Conservation (phyloP, 148 eudicot genomes). For the Oxyria digyna region DNA sequence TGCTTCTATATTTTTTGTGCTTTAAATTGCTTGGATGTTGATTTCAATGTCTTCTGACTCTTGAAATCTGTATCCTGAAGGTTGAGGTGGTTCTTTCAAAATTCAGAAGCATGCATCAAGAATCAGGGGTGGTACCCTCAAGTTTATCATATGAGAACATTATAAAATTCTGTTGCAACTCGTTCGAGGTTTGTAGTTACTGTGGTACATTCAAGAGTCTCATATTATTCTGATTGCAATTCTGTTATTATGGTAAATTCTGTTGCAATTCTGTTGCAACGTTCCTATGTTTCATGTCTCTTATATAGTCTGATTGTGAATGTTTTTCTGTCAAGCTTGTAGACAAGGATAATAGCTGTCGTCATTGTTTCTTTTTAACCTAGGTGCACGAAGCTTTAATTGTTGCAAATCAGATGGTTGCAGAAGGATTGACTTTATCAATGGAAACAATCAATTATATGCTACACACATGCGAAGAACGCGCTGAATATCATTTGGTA, state of each 20-base stretch:
- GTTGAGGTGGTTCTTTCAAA: conserved; percentile 45
- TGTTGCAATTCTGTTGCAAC: too few relatives aligned
- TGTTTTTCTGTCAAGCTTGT: neutral
- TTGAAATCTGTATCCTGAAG: conserved; percentile 27
- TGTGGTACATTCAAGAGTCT: neutral
- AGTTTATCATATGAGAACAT: conserved; percentile 60
- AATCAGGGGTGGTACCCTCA: conserved; percentile 50
- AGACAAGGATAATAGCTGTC: neutral
- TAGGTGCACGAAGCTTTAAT: conserved; percentile 74
- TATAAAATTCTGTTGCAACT: conserved; percentile 42
- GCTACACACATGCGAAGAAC: conserved; percentile 53
- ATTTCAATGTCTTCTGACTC: conserved; percentile 9
- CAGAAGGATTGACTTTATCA: conserved; percentile 42
- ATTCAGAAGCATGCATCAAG: conserved; percentile 47
- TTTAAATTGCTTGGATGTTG: neutral
- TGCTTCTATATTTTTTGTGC: neutral
- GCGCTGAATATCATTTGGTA: conserved; percentile 74
- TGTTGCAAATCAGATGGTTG: conserved; percentile 50
- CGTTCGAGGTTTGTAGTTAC: conserved; percentile 35
- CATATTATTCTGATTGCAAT: too few relatives aligned
- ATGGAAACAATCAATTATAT: conserved; percentile 39
- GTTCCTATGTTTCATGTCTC: too few relatives aligned
- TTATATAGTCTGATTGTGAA: neutral
- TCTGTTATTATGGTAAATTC: too few relatives aligned
- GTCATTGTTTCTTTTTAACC: neutral